Base-by-base conservation (phyloP, 768 basidiomycete species). In the Hygrocybe punicea region DNA sequence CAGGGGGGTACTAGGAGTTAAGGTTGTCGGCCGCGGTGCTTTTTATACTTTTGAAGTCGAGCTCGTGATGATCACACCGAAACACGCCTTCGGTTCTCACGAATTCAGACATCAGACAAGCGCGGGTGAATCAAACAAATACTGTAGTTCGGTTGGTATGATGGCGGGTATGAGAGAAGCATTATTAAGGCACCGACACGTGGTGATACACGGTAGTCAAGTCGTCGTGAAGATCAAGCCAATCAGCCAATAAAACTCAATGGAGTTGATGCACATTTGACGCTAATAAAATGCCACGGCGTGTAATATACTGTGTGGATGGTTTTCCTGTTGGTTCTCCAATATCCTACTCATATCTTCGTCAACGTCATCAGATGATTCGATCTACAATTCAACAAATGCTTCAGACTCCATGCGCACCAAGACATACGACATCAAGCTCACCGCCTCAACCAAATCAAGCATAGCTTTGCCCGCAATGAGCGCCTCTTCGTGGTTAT, bases 401-500 rank as follows among this genome's bases (percentile, higher is more conserved):
- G 29, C 8, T 29, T 29, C 8, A 29, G 29, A 8, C 8, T 29
- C 4, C 29, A 59, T 56, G 24, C 56, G 39, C 40, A 53, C 23
- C n/a, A n/a, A 58, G 13, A 40, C 23, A 57, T 42, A 21, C 53
- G 44, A 36, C 17, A 11, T 34, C 42, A 10, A 16, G 79, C 92
- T 75, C 66, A 97, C 96, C 54, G 94, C 89, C 48, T 84, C 78
- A 7, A 93, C 93, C 19, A 99, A 77, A 65, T 96, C 95, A 25
- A 98, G 77, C 69, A 98, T 94, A 2, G 96, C 94, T 70, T 87
- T 91, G 16, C 97, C 96, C 23, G 97, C 97, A 61, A 98, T 93
- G 47, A 89, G 78, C 1, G 97, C 97, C 72, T 99, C 97, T 78
- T 98, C 97, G 64, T 98, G 95, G 67, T 97, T 98, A 73, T 99